These are phyloP conservation scores for Umbelopsis ramanniana DNA, from an alignment of 192 early-diverging fungal genomes.

Conservation along the genomic window DNA sequence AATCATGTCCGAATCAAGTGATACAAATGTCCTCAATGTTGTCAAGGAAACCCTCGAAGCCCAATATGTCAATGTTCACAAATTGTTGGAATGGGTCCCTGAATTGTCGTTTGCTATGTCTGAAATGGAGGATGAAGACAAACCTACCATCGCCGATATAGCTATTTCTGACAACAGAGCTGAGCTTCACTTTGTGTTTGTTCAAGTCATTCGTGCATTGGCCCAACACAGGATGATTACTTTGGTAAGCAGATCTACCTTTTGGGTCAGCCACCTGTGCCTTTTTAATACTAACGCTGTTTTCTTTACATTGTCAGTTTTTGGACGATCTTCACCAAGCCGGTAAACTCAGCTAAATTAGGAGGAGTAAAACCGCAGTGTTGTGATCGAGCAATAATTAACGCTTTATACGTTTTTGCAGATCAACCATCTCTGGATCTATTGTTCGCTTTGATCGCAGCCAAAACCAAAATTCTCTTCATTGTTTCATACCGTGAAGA, in stretches of 20 bases:
- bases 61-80: slow-evolving; percentile 25
- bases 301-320: slow-evolving; percentile 20
- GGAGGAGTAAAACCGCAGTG: background rate
- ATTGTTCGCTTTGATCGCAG: slow-evolving; percentile 27
- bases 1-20: slow-evolving; percentile 38
- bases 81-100: slow-evolving; percentile 32
- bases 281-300: too few species aligned
- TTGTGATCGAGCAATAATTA: slow-evolving; percentile 6
- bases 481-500: slow-evolving; percentile 33
- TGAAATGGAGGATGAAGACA: slow-evolving; percentile 5
- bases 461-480: slow-evolving; percentile 28
- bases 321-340: slow-evolving; percentile 42
- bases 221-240: slow-evolving; percentile 37
- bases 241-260: slow-evolving; percentile 22
- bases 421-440: slow-evolving; percentile 40
- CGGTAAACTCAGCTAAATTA: background rate
- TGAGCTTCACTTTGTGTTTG: slow-evolving; percentile 34
- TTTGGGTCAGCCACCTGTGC: too few species aligned
- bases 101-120: slow-evolving; percentile 27
- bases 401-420: background rate
- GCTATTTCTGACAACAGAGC: slow-evolving; percentile 30
- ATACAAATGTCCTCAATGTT: slow-evolving; percentile 24
- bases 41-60: slow-evolving; percentile 24
- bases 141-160: background rate
- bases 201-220: slow-evolving; percentile 34